Percentiles rank a stretch among this genome's conserved stretches.
Evolutionary conservation across 2,329 filamentous ascomycete species (phyloP).

Genomic region (Beauveria brongniartii): DNA sequence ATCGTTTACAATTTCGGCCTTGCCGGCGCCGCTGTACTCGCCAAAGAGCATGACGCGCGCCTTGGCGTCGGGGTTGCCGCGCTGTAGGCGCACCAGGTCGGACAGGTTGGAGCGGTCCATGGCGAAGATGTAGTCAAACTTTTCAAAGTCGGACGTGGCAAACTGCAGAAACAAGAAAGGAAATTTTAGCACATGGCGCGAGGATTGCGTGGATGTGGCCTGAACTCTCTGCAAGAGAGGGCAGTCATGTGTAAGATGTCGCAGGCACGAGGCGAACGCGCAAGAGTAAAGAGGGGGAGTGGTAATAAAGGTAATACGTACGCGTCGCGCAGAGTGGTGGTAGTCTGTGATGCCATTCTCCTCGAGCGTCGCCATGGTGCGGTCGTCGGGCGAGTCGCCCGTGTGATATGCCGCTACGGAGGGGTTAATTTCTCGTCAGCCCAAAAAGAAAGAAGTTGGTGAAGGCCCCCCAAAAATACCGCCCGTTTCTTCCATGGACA

Average conservation of each 20-base stretch:
- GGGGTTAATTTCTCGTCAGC: not conserved
- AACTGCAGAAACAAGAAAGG: conserved; percentile 29
- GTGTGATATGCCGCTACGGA: conserved; percentile 67
- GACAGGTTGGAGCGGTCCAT: conserved; percentile 84
- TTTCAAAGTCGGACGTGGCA: conserved; percentile 61
- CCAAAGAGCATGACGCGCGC: conserved; percentile 77
- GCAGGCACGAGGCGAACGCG: too few relatives aligned
- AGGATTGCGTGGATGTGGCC: too few relatives aligned
- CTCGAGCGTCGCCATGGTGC: conserved; percentile 73
- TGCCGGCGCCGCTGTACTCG: conserved; percentile 61
- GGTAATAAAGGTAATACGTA: conserved; percentile 27
- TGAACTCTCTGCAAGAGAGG: too few relatives aligned
- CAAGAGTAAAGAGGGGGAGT: not conserved
- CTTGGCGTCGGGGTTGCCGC: conserved; percentile 48
- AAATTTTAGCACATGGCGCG: not conserved
- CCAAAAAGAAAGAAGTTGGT: too few relatives aligned
- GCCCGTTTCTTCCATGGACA: not conserved
- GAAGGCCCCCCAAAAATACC: not conserved
- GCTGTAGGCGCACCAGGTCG: conserved; percentile 55
- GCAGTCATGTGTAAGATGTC: too few relatives aligned
- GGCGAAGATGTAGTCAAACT: conserved; percentile 88
- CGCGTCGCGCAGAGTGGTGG: conserved; percentile 66
- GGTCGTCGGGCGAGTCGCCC: conserved; percentile 66
- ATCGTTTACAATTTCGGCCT: conserved; percentile 68
- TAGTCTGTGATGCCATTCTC: conserved; percentile 71